Conservation (phyloP, 805 yeast genomes). For the Suhomyces sp. region DNA sequence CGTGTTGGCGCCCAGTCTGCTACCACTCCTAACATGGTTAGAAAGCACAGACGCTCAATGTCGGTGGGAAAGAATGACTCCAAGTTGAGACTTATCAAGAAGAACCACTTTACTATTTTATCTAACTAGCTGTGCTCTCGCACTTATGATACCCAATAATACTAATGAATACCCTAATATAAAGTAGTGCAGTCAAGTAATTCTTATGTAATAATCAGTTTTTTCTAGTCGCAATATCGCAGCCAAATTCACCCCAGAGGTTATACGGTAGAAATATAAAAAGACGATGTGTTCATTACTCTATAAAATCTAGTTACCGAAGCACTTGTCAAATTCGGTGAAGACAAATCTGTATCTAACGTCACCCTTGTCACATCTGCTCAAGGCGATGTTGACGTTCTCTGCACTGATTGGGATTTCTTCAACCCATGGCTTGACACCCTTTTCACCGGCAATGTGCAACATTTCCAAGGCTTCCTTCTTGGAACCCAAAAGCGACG, state of each 20-base stretch:
- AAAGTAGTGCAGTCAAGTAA: not conserved
- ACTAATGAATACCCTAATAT: not conserved
- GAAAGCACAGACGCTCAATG: conserved; percentile 30
- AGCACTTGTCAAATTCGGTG: conserved; percentile 51
- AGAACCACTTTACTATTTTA: conserved; percentile 28
- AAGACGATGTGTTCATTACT: not conserved
- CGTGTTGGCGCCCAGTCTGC: not conserved
- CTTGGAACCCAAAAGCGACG: conserved; percentile 61
- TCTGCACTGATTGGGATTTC: conserved; percentile 51
- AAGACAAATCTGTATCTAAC: conserved; percentile 64
- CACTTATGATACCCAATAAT: not conserved
- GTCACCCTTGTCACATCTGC: conserved; percentile 52
- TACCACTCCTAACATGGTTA: conserved; percentile 1
- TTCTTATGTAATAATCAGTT: not conserved
- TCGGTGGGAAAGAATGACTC: conserved; percentile 40
- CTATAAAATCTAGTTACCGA: conserved; percentile 19
- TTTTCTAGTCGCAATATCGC: not conserved
- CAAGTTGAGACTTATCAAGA: conserved; percentile 31
- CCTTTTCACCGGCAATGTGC: conserved; percentile 56
- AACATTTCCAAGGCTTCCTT: conserved; percentile 66
- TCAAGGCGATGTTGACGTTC: conserved; percentile 53
- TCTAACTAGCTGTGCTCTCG: conserved; percentile 9
- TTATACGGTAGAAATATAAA: not conserved
- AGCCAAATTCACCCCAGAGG: not conserved
- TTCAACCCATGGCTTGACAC: conserved; percentile 63